phyloP scores from a whole-genome alignment of 306 rosid species.

The Geum urbanum region DNA sequence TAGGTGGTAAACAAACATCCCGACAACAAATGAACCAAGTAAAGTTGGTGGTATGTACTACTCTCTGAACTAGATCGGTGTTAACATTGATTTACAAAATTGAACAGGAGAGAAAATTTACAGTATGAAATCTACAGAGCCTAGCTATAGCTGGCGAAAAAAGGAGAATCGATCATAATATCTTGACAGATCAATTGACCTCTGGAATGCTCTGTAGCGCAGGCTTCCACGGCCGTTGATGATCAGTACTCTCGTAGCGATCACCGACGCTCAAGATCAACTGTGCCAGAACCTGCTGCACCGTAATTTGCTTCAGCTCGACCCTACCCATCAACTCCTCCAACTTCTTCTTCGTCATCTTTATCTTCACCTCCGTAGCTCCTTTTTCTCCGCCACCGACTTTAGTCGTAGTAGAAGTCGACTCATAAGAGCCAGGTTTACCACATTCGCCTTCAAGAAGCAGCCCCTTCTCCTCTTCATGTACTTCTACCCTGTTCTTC shows the following conservation, averaged over 20 bases:
- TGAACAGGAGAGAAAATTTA: too few species aligned
- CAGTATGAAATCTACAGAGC: too few species aligned
- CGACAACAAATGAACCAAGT: too few species aligned
- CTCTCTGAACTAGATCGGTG: too few species aligned
- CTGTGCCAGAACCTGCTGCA: slow-evolving; percentile 51
- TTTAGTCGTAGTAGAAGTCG: not conserved
- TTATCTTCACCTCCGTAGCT: slow-evolving; percentile 57
- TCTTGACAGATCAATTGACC: slow-evolving; percentile 21
- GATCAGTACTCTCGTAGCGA: slow-evolving; percentile 27
- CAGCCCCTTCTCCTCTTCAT: slow-evolving; percentile 8
- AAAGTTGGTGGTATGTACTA: too few species aligned
- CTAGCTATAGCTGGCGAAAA: too few species aligned
- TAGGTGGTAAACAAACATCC: too few species aligned
- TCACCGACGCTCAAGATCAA: slow-evolving; percentile 28
- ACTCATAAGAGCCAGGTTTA: not conserved
- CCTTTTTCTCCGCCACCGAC: not conserved
- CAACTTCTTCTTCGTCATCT: slow-evolving; percentile 70
- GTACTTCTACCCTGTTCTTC: too few species aligned
- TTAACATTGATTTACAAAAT: too few species aligned
- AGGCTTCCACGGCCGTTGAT: slow-evolving; percentile 62
- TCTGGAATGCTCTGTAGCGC: slow-evolving; percentile 77
- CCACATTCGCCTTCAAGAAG: slow-evolving; percentile 1
- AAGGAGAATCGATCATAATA: not conserved
- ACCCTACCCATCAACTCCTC: slow-evolving; percentile 47
- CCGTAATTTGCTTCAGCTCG: slow-evolving; percentile 47